Conservation (phyloP, 371 early-diverging fungal species). For the Mucor plumbeus region DNA sequence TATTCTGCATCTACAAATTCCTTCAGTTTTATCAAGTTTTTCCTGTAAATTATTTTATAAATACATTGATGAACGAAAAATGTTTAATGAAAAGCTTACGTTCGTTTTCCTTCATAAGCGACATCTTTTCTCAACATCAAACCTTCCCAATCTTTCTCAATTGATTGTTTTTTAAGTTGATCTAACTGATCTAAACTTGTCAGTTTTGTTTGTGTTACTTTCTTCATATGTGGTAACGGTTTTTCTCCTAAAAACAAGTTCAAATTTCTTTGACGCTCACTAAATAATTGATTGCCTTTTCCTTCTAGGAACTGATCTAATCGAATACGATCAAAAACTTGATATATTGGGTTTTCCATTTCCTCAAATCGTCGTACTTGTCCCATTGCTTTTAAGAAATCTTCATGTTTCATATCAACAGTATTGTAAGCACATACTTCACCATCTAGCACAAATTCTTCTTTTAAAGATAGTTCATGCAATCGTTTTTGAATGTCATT, state of each 20-base stretch:
- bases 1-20: constrained; percentile 66
- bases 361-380: constrained; percentile 40
- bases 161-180: constrained; percentile 32
- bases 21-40: constrained; percentile 61
- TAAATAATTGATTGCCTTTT: constrained; percentile 33
- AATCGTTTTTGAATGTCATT: constrained; percentile 36
- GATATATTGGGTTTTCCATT: constrained; percentile 51
- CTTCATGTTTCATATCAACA: constrained; percentile 25
- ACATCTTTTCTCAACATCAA: constrained; percentile 58
- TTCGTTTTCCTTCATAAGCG: constrained; percentile 61
- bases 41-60: constrained; percentile 25
- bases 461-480: not conserved
- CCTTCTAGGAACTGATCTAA: constrained; percentile 38
- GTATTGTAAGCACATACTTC: constrained; percentile 56
- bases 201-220: constrained; percentile 45
- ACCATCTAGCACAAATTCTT: constrained; percentile 56
- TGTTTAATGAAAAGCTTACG: constrained; percentile 29
- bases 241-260: constrained; percentile 14
- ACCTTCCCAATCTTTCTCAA: constrained; percentile 62
- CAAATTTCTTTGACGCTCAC: constrained; percentile 41
- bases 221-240: constrained; percentile 26
- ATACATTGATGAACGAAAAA: too few relatives aligned
- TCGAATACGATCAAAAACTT: constrained; percentile 60
- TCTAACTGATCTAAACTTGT: constrained; percentile 33
- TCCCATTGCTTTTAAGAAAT: constrained; percentile 34